Evolutionary conservation across 805 yeast species (phyloP), one percentile per base, ranked within the genome.

Genomic region (Candida silvicultrix): DNA sequence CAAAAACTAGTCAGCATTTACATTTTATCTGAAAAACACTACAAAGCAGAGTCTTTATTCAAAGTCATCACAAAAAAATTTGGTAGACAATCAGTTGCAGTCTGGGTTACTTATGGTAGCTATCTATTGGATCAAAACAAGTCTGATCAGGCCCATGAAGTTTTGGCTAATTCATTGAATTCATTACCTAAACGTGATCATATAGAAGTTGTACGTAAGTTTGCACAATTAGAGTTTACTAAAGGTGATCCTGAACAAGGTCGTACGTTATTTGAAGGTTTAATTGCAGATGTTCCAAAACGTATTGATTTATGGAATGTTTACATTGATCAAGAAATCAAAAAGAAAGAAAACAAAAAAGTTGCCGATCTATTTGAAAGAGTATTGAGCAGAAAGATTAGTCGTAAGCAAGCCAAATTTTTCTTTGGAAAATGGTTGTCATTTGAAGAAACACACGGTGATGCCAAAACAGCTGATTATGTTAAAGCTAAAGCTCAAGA

Each of bases 241-340:
- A 83, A 83, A 65, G 98, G 98, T 55, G 96, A 89, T 53, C 70
- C 89, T 9, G 99, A 92, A 66, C 92, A 90, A 64, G 99, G 95
- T 45, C 83, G 98, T 63, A 87, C 97, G 1, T 74, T 92, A 55
- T 88, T 92, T 59, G 98, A 92, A 70, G 98, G 97, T 48, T 76
- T 92, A 52, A 66, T 92, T 45, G 78, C 92, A 21, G 94, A 90
- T 61, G 92, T 86, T 41, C 94, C 97, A 45, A 89, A 89, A 74
- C 80, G 95, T 68, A 78, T 88, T 50, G 99, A 92, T 65, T 66
- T 92, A 50, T 92, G 98, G 98, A 90, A 86, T 59, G 95, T 92
- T 37, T 92, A 89, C 66, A 77, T 92, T 53, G 99, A 92, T 65
- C 95, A 88, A 65, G 98, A 92, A 65, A 82, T 88, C 58, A 89